These are phyloP conservation scores for Selaginella tamariscina DNA, from an alignment of 75 land plant species.

Conservation along the genomic window DNA sequence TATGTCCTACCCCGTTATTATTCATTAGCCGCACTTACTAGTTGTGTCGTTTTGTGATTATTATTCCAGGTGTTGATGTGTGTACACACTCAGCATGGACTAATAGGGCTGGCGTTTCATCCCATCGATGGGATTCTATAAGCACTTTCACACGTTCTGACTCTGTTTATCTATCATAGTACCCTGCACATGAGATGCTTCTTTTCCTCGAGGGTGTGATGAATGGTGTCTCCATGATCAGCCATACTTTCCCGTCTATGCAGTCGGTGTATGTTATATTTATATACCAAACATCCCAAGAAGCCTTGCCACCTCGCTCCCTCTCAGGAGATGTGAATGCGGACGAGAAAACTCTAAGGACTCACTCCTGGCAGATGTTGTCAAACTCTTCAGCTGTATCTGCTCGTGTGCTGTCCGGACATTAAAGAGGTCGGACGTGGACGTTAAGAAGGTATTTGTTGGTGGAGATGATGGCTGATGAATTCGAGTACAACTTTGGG, in stretches of 20 bases:
- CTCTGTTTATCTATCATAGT: slow-evolving; percentile 69
- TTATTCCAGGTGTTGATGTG: background rate
- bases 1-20: background rate
- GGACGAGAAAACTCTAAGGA: slow-evolving; percentile 17
- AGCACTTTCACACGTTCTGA: slow-evolving; percentile 70
- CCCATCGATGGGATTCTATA: slow-evolving; percentile 88
- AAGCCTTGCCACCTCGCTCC: slow-evolving; percentile 31
- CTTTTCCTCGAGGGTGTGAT: slow-evolving; percentile 64
- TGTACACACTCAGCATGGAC: too few relatives aligned
- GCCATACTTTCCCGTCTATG: too few relatives aligned
- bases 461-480: slow-evolving; percentile 22
- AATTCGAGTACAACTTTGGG: slow-evolving; percentile 25
- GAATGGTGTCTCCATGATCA: too few relatives aligned
- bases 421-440: too few relatives aligned
- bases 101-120: slow-evolving; percentile 91
- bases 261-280: too few relatives aligned
- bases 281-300: too few relatives aligned
- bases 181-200: slow-evolving; percentile 51
- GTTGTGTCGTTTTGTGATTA: background rate
- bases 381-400: background rate
- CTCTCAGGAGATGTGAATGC: slow-evolving; percentile 21
- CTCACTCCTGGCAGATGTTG: slow-evolving; percentile 21
- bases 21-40: too few relatives aligned
- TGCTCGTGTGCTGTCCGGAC: background rate
- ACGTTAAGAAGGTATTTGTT: slow-evolving; percentile 30